Base-by-base conservation (phyloP, 225 moss, liverwort and hornwort species). In the Climacium dendroides region DNA sequence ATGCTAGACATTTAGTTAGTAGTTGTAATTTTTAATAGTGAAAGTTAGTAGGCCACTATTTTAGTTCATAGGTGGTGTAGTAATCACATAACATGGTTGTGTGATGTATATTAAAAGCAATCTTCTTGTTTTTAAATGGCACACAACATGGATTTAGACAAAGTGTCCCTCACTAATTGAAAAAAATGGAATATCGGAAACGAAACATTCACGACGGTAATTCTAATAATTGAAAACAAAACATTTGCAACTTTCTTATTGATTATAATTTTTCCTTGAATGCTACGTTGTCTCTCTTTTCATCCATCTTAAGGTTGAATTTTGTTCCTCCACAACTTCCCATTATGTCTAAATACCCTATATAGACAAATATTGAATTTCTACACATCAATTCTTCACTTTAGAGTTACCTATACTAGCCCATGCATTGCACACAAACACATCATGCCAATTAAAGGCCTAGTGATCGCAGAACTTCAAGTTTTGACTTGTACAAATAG, bases 131-230 rank as follows among this genome's bases (percentile, higher is more conserved):
- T 63, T 34, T 8, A 34, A 63, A 63, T 63, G 34, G 34, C 34
- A 34, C 1, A 3, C 8, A 64, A 64, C 18, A 64, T 15, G 9
- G 16, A 0, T 34, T 18, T 0, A 17, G 1, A 6, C 45, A 45
- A 6, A 9, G 45, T 45, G 45, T 45, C 45, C 4, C 5, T 15
- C 2, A 13, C 7, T 32, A 15, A 8, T 32, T 32, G 8, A 32
- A 32, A 34, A 5, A 34, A 34, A 16, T 18, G 3, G 1, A 9
- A 9, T 4, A 32, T 17, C 15, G 16, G 16, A 64, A 65, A 35
- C 2, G 3, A 2, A 65, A 9, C 3, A 65, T 35, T 65, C 10
- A 65, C 10, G 10, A 35, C 2, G 19, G 35, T 32, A 5, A 18
- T 19, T 35, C 2, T 5, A 9, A 19, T 35, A 18, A 35, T 35